Base-by-base conservation (phyloP, 176 grass and related monocot genomes). In the Chloris gayana region DNA sequence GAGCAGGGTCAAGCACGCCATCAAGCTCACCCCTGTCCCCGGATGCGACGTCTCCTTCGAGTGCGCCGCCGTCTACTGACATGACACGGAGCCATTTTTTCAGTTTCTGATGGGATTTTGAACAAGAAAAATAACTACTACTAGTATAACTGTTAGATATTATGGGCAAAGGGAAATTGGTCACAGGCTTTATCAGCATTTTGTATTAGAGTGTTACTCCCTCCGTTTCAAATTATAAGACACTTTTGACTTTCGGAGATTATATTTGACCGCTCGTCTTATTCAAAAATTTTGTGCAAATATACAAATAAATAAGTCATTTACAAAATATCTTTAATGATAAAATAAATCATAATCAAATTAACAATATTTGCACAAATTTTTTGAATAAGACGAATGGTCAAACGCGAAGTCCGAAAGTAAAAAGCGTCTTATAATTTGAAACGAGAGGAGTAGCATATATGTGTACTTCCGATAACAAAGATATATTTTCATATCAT, bases 21-120 rank as follows among this genome's bases (percentile, higher is more conserved):
- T 96, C 80, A 90, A 85, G 53, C 76, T 96, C 61, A 90, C 72
- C 17, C 88, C 90, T 1, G 70, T 90, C 25, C 69, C 86, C 0
- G 93, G 93, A 31, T 96, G 93, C 62, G 87, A 90, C 39, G 73
- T 96, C 34, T 83, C 93, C 35, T 93, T 90, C 72, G 88, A 90
- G 53, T 96, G 93, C 64, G 71, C 75, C 14, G 71, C 75, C 37
- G 83, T 80, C 37, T 79, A 73, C 13, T 88, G 80, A 49, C 69
- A 41, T 0, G 24, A 4, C 11, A 7, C 0, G n/a, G 24, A 38
- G 59, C 32, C n/a, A 61, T 79, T 84, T 88, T 35, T 5, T 5
- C 25, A 5, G 13, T 61, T 61, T 12, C 11, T 14, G 58, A 1
- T 27, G 25, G 58, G 57, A 61, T 61, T 61, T 61, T 61, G 58